phyloP scores from a whole-genome alignment of 2,329 filamentous ascomycete genomes.

The Aspergillus clavatus region DNA sequence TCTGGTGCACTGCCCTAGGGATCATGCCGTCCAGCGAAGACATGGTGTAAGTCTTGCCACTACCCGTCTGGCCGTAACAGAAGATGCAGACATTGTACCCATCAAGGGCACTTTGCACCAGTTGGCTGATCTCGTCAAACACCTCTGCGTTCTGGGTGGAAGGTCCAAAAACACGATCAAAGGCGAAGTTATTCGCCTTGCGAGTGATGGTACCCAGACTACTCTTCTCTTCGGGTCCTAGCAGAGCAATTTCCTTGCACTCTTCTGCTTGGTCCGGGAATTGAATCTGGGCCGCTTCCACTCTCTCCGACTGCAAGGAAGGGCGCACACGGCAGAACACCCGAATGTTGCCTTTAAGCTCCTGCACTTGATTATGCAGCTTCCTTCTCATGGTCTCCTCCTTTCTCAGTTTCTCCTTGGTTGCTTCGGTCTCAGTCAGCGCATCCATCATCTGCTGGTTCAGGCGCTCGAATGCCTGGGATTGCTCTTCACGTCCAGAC shows the following conservation, averaged over 20 bases:
- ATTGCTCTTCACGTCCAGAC: constrained; percentile 83
- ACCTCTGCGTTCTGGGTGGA: constrained; percentile 73
- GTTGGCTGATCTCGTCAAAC: constrained; percentile 92
- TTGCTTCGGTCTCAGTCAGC: constrained; percentile 61
- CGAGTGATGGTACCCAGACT: constrained; percentile 70
- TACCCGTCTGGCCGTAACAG: constrained; percentile 95
- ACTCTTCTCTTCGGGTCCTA: constrained; percentile 77
- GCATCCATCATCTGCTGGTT: constrained; percentile 77
- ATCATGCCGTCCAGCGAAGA: constrained; percentile 90
- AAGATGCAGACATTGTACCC: constrained; percentile 99
- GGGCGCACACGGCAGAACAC: constrained; percentile 97
- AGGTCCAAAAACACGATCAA: constrained; percentile 87
- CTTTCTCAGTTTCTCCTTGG: constrained; percentile 76
- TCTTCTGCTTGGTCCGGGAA: constrained; percentile 79
- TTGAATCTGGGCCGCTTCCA: constrained; percentile 65
- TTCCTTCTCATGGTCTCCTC: constrained; percentile 88
- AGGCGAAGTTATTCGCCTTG: constrained; percentile 80
- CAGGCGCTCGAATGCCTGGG: constrained; percentile 76
- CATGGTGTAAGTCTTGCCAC: constrained; percentile 97
- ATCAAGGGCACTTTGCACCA: constrained; percentile 92
- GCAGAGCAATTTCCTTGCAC: constrained; percentile 77
- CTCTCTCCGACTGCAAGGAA: constrained; percentile 55
- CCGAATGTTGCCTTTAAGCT: constrained; percentile 95
- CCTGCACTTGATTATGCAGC: constrained; percentile 95
- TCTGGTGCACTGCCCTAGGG: constrained; percentile 84